Evolutionary conservation across 73 alveolate species (phyloP).

Genomic region (Paramecium sonneborni): DNA sequence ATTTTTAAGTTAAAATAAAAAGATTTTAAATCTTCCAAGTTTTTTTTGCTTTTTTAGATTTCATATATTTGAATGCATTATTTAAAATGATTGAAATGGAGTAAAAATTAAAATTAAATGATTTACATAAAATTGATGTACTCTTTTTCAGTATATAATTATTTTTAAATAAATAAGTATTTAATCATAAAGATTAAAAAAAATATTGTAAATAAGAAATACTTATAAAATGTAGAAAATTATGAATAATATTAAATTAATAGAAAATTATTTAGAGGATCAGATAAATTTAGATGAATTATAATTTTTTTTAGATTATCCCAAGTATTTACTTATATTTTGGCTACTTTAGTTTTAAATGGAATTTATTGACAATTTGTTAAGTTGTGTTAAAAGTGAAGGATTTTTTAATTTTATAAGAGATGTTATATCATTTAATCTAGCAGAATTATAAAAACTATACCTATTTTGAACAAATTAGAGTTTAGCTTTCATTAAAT

Average conservation of each 20-base stretch:
- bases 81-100: no score
- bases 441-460: background rate
- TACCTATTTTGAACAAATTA: constrained; percentile 51
- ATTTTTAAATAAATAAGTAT: no score
- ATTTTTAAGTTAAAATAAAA: no score
- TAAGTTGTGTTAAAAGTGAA: constrained; percentile 44
- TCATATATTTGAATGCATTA: no score
- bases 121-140: no score
- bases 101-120: no score
- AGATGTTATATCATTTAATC: constrained; percentile 64
- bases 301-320: constrained; percentile 15
- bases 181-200: no score
- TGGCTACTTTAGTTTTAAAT: background rate
- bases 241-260: background rate
- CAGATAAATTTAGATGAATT: constrained; percentile 29
- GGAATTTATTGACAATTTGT: constrained; percentile 15
- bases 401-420: constrained; percentile 65
- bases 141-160: no score
- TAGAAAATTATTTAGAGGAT: background rate
- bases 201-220: no score
- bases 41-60: no score
- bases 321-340: constrained; percentile 39
- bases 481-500: constrained; percentile 61
- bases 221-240: no score
- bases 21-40: no score